phyloP scores from a whole-genome alignment of 495 filamentous ascomycete species.

The Chlorociboria aeruginascens region DNA sequence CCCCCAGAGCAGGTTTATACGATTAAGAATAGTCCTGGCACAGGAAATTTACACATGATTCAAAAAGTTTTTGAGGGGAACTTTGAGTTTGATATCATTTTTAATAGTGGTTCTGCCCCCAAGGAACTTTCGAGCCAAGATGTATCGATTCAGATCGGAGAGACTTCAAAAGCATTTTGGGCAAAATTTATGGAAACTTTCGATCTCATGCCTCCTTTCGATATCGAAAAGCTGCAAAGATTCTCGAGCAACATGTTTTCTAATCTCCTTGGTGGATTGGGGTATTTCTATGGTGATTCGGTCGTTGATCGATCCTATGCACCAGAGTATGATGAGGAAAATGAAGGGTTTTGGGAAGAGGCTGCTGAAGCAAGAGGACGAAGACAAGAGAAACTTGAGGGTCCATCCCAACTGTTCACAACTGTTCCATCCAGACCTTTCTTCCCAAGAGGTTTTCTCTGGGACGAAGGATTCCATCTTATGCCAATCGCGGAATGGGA shows the following conservation, averaged over 20 bases:
- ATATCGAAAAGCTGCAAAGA: conserved; percentile 53
- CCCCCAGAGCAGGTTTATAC: conserved; percentile 83
- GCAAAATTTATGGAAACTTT: conserved; percentile 66
- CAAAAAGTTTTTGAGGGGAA: conserved; percentile 87
- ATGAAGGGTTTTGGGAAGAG: conserved; percentile 96
- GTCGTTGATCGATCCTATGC: conserved; percentile 84
- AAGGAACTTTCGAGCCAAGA: conserved; percentile 46
- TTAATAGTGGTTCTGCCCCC: conserved; percentile 66
- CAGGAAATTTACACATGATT: conserved; percentile 77
- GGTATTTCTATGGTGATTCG: conserved; percentile 82
- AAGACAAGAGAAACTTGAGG: conserved; percentile 56
- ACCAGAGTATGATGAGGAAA: conserved; percentile 87
- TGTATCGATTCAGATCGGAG: conserved; percentile 56
- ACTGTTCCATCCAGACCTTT: conserved; percentile 90
- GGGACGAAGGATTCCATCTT: conserved; percentile 97
- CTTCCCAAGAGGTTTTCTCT: conserved; percentile 92
- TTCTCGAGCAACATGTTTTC: conserved; percentile 89
- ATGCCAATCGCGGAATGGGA: conserved; percentile 91
- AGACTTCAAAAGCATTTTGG: conserved; percentile 52
- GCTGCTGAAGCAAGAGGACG: conserved; percentile 56
- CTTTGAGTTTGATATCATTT: conserved; percentile 93
- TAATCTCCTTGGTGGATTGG: conserved; percentile 88
- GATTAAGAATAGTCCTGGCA: conserved; percentile 50
- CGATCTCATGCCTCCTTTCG: conserved; percentile 63
- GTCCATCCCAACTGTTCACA: conserved; percentile 81